Evolutionary conservation across 768 basidiomycete genomes (phyloP).

Genomic region (Calocera cornea): DNA sequence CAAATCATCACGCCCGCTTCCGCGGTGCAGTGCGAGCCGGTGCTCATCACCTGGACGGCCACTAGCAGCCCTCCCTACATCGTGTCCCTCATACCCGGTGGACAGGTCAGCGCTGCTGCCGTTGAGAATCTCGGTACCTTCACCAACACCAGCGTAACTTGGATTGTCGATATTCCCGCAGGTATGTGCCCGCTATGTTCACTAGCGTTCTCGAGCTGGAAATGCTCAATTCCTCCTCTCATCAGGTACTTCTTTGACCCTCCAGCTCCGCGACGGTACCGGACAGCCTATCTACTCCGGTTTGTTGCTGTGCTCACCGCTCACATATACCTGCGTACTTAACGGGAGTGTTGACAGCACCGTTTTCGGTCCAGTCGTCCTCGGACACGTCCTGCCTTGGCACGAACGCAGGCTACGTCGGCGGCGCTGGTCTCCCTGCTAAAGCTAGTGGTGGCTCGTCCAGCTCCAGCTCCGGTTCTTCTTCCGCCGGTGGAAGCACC

Average conservation of each 20-base stretch:
- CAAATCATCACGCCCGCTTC: neutral
- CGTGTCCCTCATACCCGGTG: slow-evolving; percentile 35
- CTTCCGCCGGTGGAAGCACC: slow-evolving; percentile 10
- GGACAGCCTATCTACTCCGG: slow-evolving; percentile 26
- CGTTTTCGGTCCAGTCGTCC: slow-evolving; percentile 32
- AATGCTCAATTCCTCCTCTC: neutral
- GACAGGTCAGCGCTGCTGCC: slow-evolving; percentile 31
- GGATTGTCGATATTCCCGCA: slow-evolving; percentile 38
- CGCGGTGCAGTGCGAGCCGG: slow-evolving; percentile 39
- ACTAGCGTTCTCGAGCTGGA: neutral
- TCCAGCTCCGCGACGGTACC: slow-evolving; percentile 47
- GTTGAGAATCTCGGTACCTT: slow-evolving; percentile 36
- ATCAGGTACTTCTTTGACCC: slow-evolving; percentile 39
- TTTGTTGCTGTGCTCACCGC: neutral
- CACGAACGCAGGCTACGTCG: neutral
- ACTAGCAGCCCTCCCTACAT: neutral
- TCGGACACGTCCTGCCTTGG: slow-evolving; percentile 28
- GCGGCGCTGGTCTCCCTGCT: neutral
- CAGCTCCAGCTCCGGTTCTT: slow-evolving; percentile 11
- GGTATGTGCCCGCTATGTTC: slow-evolving; percentile 25
- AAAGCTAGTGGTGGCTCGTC: slow-evolving; percentile 7
- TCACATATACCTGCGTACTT: too few species aligned
- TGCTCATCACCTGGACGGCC: slow-evolving; percentile 38
- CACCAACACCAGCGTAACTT: slow-evolving; percentile 34
- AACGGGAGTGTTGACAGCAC: neutral